Evolutionary conservation across 495 filamentous ascomycete genomes (phyloP), one percentile per base, ranked within the genome.

Genomic region (Hypoxylon fragiforme): DNA sequence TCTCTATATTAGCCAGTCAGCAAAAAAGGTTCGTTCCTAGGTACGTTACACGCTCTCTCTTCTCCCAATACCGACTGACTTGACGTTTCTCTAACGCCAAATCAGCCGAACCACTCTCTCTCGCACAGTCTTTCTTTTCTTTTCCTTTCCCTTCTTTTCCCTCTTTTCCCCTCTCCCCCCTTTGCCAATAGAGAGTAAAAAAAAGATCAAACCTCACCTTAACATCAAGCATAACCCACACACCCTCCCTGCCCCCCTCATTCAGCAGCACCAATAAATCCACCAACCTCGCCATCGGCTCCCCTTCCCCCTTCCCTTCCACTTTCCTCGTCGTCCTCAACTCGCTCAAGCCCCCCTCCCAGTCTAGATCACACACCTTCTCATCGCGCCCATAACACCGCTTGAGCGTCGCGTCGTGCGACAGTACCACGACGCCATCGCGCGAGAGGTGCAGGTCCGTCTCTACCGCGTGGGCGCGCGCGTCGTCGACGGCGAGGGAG

Each of bases 221-320:
- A 62, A 97, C 89, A 66, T 97, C 92, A 0, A 97, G 75, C 35
- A 97, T 68, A 2, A 92, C 42, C 92, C 92, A 96, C 3, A 91
- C 72, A 32, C 85, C 62, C 57, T 88, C 82, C 7, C 74, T 44
- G 1, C 63, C 78, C 0, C 85, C 84, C 22, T 78, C 64, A 12
- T 80, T 77, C 26, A 97, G 66, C 49, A 85, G 92, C 35, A 81
- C 74, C 1, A 97, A 73, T 32, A 97, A 71, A 56, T 97, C 92
- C n/a, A 65, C 44, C 13, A 97, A 71, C 1, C 87, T 76, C 1
- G 90, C 82, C 81, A 97, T 88, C 0, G 77, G 75, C 57, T 87
- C 78, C 50, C 82, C 80, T 1, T 90, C n/a, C n/a, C n/a, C n/a
- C n/a, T n/a, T n/a, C n/a, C n/a, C n/a, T n/a, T n/a, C n/a, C n/a